A percentile compares a stretch with the other conserved stretches of the same genome.
phyloP scores from a whole-genome alignment of 192 early-diverging fungal species.

The Irineochytrium annulatum region DNA sequence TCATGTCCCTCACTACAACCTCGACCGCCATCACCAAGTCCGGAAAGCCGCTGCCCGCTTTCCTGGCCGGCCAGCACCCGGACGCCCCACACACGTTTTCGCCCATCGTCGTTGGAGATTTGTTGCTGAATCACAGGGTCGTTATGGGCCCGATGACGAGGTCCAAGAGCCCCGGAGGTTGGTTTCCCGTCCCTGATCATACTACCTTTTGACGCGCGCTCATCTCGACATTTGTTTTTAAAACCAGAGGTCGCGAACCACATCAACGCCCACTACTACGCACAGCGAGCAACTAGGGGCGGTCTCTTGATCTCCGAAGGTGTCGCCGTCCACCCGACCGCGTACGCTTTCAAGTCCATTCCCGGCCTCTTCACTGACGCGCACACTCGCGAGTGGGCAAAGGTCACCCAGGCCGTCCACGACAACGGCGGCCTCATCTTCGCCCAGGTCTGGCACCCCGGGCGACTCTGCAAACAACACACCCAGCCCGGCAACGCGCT shows the following conservation, averaged over 20 bases:
- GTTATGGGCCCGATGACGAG: conserved; percentile 45
- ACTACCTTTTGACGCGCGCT: conserved; percentile 3
- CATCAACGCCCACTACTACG: conserved; percentile 42
- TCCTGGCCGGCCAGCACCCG: too few species aligned
- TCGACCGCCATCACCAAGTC: too few species aligned
- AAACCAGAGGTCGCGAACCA: conserved; percentile 29
- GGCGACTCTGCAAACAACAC: conserved; percentile 30
- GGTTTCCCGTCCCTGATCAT: neutral
- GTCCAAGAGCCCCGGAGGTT: conserved; percentile 14
- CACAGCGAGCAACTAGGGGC: conserved; percentile 39
- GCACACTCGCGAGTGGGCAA: conserved; percentile 36
- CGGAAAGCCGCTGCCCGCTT: too few species aligned
- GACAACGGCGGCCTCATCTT: conserved; percentile 51
- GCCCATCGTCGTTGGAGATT: conserved; percentile 34
- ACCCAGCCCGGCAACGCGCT: conserved; percentile 28
- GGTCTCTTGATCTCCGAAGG: conserved; percentile 46
- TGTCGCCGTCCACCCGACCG: conserved; percentile 18
- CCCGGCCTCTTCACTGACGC: conserved; percentile 16
- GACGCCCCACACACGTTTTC: too few species aligned
- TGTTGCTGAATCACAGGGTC: conserved; percentile 34
- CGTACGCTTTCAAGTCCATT: conserved; percentile 9
- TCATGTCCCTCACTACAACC: too few species aligned
- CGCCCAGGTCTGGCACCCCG: conserved; percentile 54
- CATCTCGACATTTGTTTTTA: neutral
- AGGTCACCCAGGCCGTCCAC: conserved; percentile 51